These are phyloP conservation scores for Pedinophyceae sp. DNA, from an alignment of 139 green algal genomes.

Conservation along the genomic window DNA sequence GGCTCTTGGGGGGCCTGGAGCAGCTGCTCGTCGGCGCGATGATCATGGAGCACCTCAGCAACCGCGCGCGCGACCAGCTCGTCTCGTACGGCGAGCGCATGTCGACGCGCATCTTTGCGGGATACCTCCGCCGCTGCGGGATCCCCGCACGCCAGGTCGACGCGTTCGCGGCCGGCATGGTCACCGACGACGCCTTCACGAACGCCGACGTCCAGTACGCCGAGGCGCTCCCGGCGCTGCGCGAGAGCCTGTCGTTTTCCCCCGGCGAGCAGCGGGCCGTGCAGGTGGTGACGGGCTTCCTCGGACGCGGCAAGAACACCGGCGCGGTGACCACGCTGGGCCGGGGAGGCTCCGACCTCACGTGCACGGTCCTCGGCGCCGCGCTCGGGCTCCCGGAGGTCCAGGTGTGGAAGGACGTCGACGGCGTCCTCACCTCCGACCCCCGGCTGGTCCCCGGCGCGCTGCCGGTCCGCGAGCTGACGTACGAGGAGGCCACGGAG, in stretches of 20 bases:
- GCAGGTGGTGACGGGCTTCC: conserved; percentile 89
- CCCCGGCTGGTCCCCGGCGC: conserved; percentile 62
- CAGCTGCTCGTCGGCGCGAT: conserved; percentile 75
- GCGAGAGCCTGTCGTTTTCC: conserved; percentile 12
- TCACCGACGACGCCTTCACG: conserved; percentile 83
- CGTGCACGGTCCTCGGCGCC: conserved; percentile 81
- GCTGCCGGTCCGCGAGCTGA: conserved; percentile 68
- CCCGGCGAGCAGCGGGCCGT: conserved; percentile 16
- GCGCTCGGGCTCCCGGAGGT: conserved; percentile 67
- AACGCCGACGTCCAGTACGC: conserved; percentile 59
- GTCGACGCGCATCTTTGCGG: conserved; percentile 85
- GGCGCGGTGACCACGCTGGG: conserved; percentile 91
- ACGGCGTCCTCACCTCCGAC: conserved; percentile 90
- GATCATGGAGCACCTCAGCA: conserved; percentile 67
- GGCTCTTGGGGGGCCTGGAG: conserved; percentile 60
- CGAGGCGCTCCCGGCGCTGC: conserved; percentile 24
- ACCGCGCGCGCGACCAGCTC: conserved; percentile 71
- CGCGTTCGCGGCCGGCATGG: conserved; percentile 69
- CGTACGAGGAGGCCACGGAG: conserved; percentile 95
- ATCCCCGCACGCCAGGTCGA: conserved; percentile 36
- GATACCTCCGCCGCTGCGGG: conserved; percentile 31
- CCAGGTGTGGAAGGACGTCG: conserved; percentile 98
- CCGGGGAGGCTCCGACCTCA: conserved; percentile 84
- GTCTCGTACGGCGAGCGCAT: conserved; percentile 97
- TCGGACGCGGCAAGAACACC: conserved; percentile 49